Percentiles rank a stretch among this genome's conserved stretches.
phyloP scores from a whole-genome alignment of 148 eudicot genomes.

The Heliamphora exappendiculata region DNA sequence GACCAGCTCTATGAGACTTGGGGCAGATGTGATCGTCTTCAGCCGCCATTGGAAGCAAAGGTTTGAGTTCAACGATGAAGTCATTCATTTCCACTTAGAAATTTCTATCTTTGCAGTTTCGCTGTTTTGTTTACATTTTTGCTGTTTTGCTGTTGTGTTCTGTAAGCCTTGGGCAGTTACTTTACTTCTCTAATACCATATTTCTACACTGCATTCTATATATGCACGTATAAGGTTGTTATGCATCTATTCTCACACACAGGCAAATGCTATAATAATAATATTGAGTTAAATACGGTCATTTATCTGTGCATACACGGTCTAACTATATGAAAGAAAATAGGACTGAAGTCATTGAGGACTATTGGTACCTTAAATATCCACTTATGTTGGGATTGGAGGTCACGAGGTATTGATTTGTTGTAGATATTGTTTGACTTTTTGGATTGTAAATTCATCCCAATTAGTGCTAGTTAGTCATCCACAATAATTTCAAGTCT shows the following conservation, averaged over 20 bases:
- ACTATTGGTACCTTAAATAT: no score
- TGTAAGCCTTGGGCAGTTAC: not conserved
- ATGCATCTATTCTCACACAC: not conserved
- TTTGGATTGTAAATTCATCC: not conserved
- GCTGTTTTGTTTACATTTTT: no score
- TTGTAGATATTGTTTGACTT: not conserved
- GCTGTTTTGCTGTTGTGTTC: not conserved
- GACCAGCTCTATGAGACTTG: slow-evolving; percentile 98
- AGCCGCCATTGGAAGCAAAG: slow-evolving; percentile 43
- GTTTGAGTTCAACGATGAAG: slow-evolving; percentile 22
- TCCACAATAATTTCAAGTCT: not conserved
- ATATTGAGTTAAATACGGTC: not conserved
- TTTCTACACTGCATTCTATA: not conserved
- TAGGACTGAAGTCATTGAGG: no score
- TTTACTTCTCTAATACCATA: not conserved
- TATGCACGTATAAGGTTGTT: not conserved
- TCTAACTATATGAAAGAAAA: no score
- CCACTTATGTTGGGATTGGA: no score
- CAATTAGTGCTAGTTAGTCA: not conserved
- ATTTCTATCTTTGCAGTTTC: no score
- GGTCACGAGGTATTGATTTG: not conserved
- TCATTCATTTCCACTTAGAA: not conserved
- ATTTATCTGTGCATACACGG: not conserved
- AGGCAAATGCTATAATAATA: not conserved
- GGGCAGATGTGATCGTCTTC: slow-evolving; percentile 95